phyloP scores from a whole-genome alignment of 352 stramenopile species.

The Phytophthora idaei region DNA sequence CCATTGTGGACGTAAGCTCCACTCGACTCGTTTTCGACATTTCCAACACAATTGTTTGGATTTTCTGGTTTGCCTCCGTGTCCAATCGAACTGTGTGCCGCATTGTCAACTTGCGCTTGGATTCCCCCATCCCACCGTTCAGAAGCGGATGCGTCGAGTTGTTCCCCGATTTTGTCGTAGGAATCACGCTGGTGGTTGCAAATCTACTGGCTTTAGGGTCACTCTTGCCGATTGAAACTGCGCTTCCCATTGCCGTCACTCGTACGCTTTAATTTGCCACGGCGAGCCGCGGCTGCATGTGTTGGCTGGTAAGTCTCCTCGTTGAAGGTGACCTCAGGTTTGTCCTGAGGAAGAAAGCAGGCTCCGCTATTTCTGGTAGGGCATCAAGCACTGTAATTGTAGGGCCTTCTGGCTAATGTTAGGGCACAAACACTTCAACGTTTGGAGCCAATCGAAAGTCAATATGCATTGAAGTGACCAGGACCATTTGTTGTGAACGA shows the following conservation, averaged over 20 bases:
- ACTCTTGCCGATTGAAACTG: conserved; percentile 26
- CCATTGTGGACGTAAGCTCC: conserved; percentile 66
- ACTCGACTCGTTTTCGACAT: conserved; percentile 57
- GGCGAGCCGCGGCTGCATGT: neutral
- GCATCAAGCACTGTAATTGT: too few species aligned
- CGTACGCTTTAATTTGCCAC: neutral
- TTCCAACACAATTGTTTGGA: conserved; percentile 52
- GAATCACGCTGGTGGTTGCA: conserved; percentile 25
- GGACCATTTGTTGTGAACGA: neutral
- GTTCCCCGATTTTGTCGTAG: neutral
- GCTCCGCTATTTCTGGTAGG: neutral
- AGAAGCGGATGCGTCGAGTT: conserved; percentile 5
- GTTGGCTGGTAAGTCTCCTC: neutral
- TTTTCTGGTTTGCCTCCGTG: conserved; percentile 34
- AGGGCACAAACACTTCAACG: conserved; percentile 15
- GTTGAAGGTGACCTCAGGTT: conserved; percentile 1
- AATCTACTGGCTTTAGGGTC: conserved; percentile 9
- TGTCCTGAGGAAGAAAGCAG: neutral
- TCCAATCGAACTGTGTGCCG: conserved; percentile 39
- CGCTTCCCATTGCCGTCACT: conserved; percentile 31
- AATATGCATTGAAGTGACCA: conserved; percentile 6
- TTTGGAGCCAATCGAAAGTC: conserved; percentile 14
- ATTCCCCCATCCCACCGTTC: conserved; percentile 7
- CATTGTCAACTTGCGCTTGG: conserved; percentile 44
- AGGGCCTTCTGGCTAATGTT: conserved; percentile 12